Evolutionary conservation across 345 rosid genomes (phyloP).

Genomic region (Aethionema arabicum): DNA sequence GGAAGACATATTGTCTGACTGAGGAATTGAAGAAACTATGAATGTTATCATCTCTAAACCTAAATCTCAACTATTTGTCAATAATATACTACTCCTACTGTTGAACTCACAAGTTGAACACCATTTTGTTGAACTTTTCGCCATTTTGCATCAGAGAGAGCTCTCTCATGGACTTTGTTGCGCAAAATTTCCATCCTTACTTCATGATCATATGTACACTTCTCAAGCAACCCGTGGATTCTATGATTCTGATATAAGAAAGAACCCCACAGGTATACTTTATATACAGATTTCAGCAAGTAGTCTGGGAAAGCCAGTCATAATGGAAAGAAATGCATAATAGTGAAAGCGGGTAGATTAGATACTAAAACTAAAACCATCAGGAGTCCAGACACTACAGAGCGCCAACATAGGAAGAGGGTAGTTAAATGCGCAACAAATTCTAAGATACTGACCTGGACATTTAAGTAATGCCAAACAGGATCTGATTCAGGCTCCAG

Average conservation of each 20-base stretch:
- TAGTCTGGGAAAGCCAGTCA: conserved; percentile 2
- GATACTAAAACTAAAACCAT: conserved; percentile 11
- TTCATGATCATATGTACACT: conserved; percentile 89
- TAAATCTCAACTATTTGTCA: conserved; percentile 4
- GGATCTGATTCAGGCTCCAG: conserved; percentile 98
- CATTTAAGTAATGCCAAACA: conserved; percentile 91
- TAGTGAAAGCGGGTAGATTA: conserved; percentile 8
- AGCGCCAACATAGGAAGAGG: conserved; percentile 3
- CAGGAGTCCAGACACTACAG: conserved; percentile 3
- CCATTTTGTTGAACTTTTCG: conserved; percentile 77
- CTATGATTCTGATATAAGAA: conserved; percentile 69
- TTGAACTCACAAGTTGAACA: conserved; percentile 58
- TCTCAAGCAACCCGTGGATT: conserved; percentile 94
- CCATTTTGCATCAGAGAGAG: conserved; percentile 89
- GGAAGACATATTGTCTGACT: conserved; percentile 58
- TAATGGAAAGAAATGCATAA: conserved; percentile 6
- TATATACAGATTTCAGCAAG: conserved; percentile 15
- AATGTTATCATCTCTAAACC: conserved; percentile 20
- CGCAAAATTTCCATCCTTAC: conserved; percentile 79
- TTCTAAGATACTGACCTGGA: conserved; percentile 64
- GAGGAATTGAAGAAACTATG: conserved; percentile 33
- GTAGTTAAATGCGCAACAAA: conserved; percentile 16
- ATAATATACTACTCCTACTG: conserved; percentile 11
- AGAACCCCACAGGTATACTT: conserved; percentile 29
- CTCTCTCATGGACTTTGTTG: conserved; percentile 67